A percentile compares a stretch with the other conserved stretches of the same genome.
These are phyloP conservation scores for Delonix regia DNA, from an alignment of 306 rosid genomes.

Conservation along the genomic window DNA sequence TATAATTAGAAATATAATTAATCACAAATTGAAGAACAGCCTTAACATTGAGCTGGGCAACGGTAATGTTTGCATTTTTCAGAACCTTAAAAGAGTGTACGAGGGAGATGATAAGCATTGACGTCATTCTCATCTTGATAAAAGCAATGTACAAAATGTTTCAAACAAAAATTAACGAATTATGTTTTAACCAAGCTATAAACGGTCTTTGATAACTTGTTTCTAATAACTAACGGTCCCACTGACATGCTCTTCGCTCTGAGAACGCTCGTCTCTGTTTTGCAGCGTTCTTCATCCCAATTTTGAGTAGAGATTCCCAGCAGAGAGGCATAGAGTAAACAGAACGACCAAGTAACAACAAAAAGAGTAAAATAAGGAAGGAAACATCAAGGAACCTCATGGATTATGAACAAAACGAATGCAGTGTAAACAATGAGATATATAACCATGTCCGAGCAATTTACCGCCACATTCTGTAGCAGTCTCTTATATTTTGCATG, in stretches of 20 bases:
- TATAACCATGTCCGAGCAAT: conserved; percentile 48
- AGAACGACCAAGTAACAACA: not conserved
- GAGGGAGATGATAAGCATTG: not conserved
- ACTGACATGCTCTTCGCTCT: not conserved
- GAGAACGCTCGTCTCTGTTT: not conserved
- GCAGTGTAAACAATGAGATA: conserved; percentile 47
- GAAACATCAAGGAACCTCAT: conserved; percentile 32
- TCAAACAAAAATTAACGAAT: not conserved
- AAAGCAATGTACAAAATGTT: not conserved
- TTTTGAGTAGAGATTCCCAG: conserved; percentile 2
- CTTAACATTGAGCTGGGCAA: not conserved
- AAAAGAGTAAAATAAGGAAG: conserved; percentile 11
- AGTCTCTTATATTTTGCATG: conserved; percentile 41
- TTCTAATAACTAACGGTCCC: conserved; percentile 1
- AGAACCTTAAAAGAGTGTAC: not conserved
- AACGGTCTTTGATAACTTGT: not conserved
- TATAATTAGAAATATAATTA: not conserved
- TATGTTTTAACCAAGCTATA: not conserved
- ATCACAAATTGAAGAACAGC: not conserved
- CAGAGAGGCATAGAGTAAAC: conserved; percentile 1
- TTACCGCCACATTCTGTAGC: conserved; percentile 45
- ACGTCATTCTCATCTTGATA: not conserved
- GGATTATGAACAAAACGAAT: conserved; percentile 69
- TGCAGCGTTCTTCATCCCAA: not conserved
- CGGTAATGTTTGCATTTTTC: not conserved